Base-by-base conservation (phyloP, 805 yeast species). In the Clavispora carvajalis region DNA sequence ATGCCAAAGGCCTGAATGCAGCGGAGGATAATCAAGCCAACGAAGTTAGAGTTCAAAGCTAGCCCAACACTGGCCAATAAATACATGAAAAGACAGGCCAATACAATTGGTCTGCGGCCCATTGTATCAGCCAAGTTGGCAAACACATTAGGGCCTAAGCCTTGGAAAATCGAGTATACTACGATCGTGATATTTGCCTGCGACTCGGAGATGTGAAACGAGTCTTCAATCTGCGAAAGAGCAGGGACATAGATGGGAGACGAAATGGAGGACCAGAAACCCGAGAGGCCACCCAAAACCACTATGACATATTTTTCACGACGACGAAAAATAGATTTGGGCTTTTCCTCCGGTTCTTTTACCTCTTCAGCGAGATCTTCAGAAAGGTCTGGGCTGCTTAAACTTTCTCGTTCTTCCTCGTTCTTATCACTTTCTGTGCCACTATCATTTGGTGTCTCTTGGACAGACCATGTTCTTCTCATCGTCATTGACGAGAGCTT, bases 1-100 rank as follows among this genome's bases (percentile, higher is more conserved):
- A 40, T 40, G 7, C 30, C 30, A 16, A 30, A 24, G 7, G 43
- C 43, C 26, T 40, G 43, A 17, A 35, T 21, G 18, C 43, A 40
- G 12, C 43, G 24, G 17, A 40, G 33, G 8, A 24, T 17, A 7
- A 40, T 21, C 22, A 40, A 25, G 22, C 33, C 36, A 9, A 19
- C 21, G 11, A 35, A 40, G 18, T 11, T 24, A 19, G 26, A 16
- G 13, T 30, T 33, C 16, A 35, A 17, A 1, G 43, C 43, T 6
- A 40, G 16, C 3, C 17, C 39, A 12, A 29, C 23, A 16, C 36
- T 40, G 25, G 36, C 24, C 3, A 19, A 24, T 6, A 36, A n/a
- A 29, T 40, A 40, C 9, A 35, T 23, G 19, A 36, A 15, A 6
- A 30, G 19, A 13, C 33, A 30, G 2, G 26, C 16, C n/a, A 40